These are phyloP conservation scores for Collybia sordida DNA, from an alignment of 768 basidiomycete genomes.

Conservation along the genomic window DNA sequence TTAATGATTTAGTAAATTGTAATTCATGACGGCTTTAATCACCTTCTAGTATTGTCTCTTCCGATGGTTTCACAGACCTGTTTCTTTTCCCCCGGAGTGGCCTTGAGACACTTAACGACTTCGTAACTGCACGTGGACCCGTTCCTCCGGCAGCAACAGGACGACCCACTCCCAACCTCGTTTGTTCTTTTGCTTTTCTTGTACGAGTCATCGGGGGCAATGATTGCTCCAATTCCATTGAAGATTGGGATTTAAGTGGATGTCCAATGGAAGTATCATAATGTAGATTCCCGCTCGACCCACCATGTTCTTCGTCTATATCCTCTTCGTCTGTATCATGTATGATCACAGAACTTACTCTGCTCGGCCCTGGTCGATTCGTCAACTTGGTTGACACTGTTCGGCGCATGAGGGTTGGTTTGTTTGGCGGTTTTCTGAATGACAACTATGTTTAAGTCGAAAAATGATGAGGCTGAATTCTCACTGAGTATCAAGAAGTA, in stretches of 20 bases:
- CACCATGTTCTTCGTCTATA: conserved; percentile 24
- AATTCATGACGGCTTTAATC: conserved; percentile 30
- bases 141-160: conserved; percentile 64
- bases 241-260: conserved; percentile 10
- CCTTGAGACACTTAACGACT: conserved; percentile 50
- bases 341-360: conserved; percentile 45
- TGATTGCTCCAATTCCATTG: conserved; percentile 24
- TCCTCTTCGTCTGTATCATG: conserved; percentile 51
- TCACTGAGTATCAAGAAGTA: conserved; percentile 60
- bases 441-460: background rate
- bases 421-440: conserved; percentile 14
- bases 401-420: conserved; percentile 26
- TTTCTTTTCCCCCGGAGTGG: conserved; percentile 51
- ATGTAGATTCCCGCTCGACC: conserved; percentile 3
- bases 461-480: conserved; percentile 11
- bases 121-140: conserved; percentile 66
- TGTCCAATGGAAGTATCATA: conserved; percentile 17
- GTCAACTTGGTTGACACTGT: conserved; percentile 32
- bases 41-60: conserved; percentile 60
- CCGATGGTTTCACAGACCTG: conserved; percentile 46
- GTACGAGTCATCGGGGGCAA: conserved; percentile 38
- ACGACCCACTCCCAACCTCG: conserved; percentile 68
- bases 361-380: conserved; percentile 38
- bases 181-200: conserved; percentile 75
- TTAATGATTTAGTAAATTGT: background rate